Evolutionary conservation across 805 yeast species (phyloP).

Genomic region (Tetrapisispora taiwanensis): DNA sequence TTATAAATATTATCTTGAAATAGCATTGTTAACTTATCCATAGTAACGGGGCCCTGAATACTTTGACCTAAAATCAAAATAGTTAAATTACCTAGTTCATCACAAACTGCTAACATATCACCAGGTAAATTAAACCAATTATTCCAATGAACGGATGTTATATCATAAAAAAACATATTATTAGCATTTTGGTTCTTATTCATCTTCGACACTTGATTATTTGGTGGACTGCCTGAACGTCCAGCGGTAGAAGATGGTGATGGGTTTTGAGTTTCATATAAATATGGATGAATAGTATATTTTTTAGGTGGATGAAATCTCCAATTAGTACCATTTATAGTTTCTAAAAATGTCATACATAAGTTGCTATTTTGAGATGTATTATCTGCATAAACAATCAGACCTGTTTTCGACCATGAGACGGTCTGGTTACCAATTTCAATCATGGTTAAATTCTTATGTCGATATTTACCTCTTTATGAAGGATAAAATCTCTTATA

Average conservation of each 20-base stretch:
- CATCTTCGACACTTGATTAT: slow-evolving; percentile 7
- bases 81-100: slow-evolving; percentile 56
- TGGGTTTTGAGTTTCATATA: slow-evolving; percentile 15
- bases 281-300: slow-evolving; percentile 26
- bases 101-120: slow-evolving; percentile 73
- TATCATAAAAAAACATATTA: slow-evolving; percentile 27
- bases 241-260: background rate
- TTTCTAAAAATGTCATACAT: slow-evolving; percentile 57
- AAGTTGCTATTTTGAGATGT: slow-evolving; percentile 32
- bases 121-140: slow-evolving; percentile 42
- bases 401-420: slow-evolving; percentile 79
- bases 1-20: slow-evolving; percentile 32
- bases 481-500: too few species aligned
- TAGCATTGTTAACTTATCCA: slow-evolving; percentile 27
- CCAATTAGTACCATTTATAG: slow-evolving; percentile 72
- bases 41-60: slow-evolving; percentile 27
- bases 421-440: slow-evolving; percentile 25
- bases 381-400: slow-evolving; percentile 58
- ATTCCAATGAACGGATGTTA: slow-evolving; percentile 58
- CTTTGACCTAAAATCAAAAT: slow-evolving; percentile 44
- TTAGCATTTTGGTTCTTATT: slow-evolving; percentile 9
- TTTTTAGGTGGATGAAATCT: slow-evolving; percentile 43
- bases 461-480: too few species aligned
- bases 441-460: slow-evolving; percentile 5
- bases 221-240: slow-evolving; percentile 9